Evolutionary conservation across 2,329 filamentous ascomycete species (phyloP).

Genomic region (Ophiostoma sp.): DNA sequence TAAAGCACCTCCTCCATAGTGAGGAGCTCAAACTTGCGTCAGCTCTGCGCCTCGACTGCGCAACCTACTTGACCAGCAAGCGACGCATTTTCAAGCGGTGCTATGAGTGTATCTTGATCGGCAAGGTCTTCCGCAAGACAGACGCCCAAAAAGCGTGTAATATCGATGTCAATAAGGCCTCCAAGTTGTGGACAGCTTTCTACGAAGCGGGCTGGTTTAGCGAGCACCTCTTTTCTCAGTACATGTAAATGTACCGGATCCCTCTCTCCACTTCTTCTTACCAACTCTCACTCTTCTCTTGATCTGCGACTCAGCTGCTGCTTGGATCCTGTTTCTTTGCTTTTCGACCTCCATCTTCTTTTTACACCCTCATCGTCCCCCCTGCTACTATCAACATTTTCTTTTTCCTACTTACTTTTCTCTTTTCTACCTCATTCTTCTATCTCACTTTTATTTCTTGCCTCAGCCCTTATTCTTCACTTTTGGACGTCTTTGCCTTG

Average conservation of each 20-base stretch:
- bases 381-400: too few species aligned
- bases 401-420: background rate
- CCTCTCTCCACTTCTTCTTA: too few species aligned
- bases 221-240: slow-evolving; percentile 38
- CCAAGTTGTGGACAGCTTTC: slow-evolving; percentile 84
- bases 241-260: slow-evolving; percentile 3
- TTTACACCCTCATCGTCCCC: too few species aligned
- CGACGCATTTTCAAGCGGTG: slow-evolving; percentile 80
- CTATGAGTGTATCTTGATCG: slow-evolving; percentile 58
- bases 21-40: slow-evolving; percentile 73
- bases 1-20: slow-evolving; percentile 65
- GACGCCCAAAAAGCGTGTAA: slow-evolving; percentile 95
- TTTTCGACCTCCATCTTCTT: background rate
- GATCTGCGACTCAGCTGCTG: too few species aligned
- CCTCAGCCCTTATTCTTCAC: too few species aligned
- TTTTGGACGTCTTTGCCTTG: too few species aligned
- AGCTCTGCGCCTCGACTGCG: slow-evolving; percentile 74
- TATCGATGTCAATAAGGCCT: slow-evolving; percentile 97
- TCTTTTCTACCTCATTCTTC: background rate
- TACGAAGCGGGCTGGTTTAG: slow-evolving; percentile 82
- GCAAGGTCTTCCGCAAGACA: slow-evolving; percentile 89
- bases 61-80: slow-evolving; percentile 88
- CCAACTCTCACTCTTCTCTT: too few species aligned
- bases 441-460: background rate
- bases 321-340: too few species aligned